phyloP scores from a whole-genome alignment of 371 early-diverging fungal genomes.

The Syncephalastrum monosporum region DNA sequence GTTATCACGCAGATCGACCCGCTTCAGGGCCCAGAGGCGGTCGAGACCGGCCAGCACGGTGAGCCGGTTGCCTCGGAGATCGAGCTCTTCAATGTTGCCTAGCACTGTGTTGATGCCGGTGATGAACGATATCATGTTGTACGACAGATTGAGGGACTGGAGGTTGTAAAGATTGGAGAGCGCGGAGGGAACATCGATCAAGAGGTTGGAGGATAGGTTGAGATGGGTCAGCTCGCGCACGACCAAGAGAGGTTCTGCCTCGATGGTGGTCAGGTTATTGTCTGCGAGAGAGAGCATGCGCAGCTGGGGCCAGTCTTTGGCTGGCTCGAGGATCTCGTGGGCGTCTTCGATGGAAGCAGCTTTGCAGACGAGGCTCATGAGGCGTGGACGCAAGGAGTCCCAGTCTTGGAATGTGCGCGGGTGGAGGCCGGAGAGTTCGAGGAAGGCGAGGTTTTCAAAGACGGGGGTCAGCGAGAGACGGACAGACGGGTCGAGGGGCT shows the following conservation, averaged over 20 bases:
- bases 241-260: slow-evolving; percentile 38
- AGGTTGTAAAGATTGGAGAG: slow-evolving; percentile 58
- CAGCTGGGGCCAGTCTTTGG: slow-evolving; percentile 42
- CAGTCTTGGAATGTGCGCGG: slow-evolving; percentile 50
- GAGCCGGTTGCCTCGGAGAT: slow-evolving; percentile 68
- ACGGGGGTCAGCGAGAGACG: slow-evolving; percentile 31
- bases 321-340: slow-evolving; percentile 35
- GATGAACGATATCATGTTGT: slow-evolving; percentile 65
- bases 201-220: slow-evolving; percentile 64
- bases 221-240: slow-evolving; percentile 55
- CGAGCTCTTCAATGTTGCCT: slow-evolving; percentile 64
- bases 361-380: slow-evolving; percentile 48
- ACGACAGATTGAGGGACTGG: slow-evolving; percentile 58
- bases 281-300: slow-evolving; percentile 55
- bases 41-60: slow-evolving; percentile 64
- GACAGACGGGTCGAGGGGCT: slow-evolving; percentile 35
- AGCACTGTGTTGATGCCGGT: slow-evolving; percentile 63
- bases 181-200: slow-evolving; percentile 61
- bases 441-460: slow-evolving; percentile 46
- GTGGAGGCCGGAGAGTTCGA: slow-evolving; percentile 53
- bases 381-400: slow-evolving; percentile 35
- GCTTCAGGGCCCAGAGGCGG: slow-evolving; percentile 70
- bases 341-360: slow-evolving; percentile 50
- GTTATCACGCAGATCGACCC: slow-evolving; percentile 69
- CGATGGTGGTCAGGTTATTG: slow-evolving; percentile 57